A percentile compares a stretch with the other conserved stretches of the same genome.
Conservation (phyloP, 2,329 filamentous ascomycete genomes). For the Rhynchosporium graminicola region DNA sequence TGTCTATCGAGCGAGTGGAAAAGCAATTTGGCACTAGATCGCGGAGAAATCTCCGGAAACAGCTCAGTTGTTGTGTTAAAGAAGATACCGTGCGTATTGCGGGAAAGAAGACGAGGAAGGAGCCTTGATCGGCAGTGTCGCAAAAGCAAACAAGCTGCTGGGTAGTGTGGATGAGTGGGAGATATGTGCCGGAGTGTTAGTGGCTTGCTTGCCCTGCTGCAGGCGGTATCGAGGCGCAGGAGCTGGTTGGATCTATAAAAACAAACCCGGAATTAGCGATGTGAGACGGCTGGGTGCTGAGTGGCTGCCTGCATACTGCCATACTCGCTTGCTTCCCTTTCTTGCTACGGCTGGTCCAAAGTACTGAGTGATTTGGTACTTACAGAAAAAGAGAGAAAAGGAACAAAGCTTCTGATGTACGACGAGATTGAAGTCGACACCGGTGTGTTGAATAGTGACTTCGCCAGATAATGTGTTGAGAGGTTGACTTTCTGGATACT, state of each 20-base stretch:
- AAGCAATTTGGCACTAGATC: conserved; percentile 5
- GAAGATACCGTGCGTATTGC: neutral
- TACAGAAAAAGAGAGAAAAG: neutral
- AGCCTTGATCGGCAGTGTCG: conserved; percentile 1
- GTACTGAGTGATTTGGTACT: conserved; percentile 20
- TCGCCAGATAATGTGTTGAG: conserved; percentile 1
- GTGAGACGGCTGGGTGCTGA: neutral
- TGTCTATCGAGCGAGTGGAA: neutral
- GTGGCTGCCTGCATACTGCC: conserved; percentile 18
- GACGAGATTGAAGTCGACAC: neutral
- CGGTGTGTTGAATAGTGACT: neutral
- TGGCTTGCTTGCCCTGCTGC: conserved; percentile 8
- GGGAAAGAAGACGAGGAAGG: neutral
- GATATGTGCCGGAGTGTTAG: conserved; percentile 6
- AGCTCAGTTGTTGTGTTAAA: neutral
- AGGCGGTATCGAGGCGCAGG: neutral
- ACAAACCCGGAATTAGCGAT: conserved; percentile 8
- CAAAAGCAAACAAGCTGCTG: conserved; percentile 3
- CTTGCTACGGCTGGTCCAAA: conserved; percentile 25
- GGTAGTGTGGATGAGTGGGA: neutral
- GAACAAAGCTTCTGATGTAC: neutral
- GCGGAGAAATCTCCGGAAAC: conserved; percentile 1
- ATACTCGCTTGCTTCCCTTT: neutral
- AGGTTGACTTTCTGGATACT: neutral
- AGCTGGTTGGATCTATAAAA: conserved; percentile 6